Conservation (phyloP, 1,284 basidiomycete species). For the Leccinum insolens region DNA sequence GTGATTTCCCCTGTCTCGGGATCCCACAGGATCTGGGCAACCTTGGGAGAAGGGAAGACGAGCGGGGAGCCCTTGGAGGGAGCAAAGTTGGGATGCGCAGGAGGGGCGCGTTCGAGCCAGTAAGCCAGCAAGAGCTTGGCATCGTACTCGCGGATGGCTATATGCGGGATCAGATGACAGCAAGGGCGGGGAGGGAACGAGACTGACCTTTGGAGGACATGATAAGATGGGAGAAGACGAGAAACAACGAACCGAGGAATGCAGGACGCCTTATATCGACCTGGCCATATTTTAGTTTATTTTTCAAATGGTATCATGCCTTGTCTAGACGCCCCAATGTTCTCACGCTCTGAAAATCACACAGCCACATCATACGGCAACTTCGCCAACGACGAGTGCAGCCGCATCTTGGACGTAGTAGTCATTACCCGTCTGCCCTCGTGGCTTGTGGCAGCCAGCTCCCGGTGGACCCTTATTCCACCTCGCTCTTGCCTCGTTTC, state of each 20-base stretch:
- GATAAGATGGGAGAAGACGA: conserved; percentile 35
- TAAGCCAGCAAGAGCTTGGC: conserved; percentile 93
- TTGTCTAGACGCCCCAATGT: conserved; percentile 32
- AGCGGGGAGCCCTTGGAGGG: conserved; percentile 57
- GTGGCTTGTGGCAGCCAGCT: neutral
- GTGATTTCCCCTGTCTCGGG: conserved; percentile 80
- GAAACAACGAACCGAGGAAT: neutral
- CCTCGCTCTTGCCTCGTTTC: conserved; percentile 24
- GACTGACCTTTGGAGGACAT: conserved; percentile 56
- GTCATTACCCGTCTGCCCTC: neutral
- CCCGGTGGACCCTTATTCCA: conserved; percentile 8
- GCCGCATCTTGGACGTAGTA: neutral
- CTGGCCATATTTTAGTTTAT: conserved; percentile 23
- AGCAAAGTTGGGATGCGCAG: conserved; percentile 47
- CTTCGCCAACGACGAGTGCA: neutral
- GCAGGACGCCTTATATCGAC: conserved; percentile 23
- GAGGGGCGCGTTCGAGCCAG: conserved; percentile 88
- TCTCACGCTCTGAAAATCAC: conserved; percentile 32
- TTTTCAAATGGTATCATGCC: conserved; percentile 27
- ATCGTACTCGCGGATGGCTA: conserved; percentile 93
- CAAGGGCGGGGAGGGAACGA: neutral
- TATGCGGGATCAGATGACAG: conserved; percentile 10
- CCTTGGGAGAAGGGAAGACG: conserved; percentile 67
- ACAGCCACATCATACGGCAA: conserved; percentile 29
- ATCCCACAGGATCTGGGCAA: conserved; percentile 90